A percentile compares a stretch with the other conserved stretches of the same genome.
These are phyloP conservation scores for Beauveria australis DNA, from an alignment of 2,329 filamentous ascomycete genomes.

Conservation along the genomic window DNA sequence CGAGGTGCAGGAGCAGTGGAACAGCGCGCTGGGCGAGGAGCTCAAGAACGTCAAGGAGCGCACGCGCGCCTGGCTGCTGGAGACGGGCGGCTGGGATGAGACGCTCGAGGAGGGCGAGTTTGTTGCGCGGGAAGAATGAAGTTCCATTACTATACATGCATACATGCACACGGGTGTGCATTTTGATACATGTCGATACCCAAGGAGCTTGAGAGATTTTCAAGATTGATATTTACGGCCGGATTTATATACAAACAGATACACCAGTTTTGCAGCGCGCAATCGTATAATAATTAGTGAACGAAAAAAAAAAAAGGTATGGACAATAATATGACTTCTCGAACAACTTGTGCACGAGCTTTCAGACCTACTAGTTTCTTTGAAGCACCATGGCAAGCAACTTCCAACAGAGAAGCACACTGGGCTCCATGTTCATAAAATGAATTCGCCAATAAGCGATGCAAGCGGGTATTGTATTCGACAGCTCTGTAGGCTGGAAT, in stretches of 20 bases:
- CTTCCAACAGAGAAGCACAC: background rate
- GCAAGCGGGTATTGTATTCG: slow-evolving; percentile 3
- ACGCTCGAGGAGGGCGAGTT: slow-evolving; percentile 52
- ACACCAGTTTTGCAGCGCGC: background rate
- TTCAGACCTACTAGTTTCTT: background rate
- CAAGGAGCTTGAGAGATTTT: slow-evolving; percentile 13
- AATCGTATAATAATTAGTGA: background rate
- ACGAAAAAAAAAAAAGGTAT: background rate
- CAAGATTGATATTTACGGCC: slow-evolving; percentile 1
- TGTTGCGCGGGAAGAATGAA: slow-evolving; percentile 28
- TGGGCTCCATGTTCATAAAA: background rate
- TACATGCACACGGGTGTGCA: background rate
- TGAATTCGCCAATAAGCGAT: background rate
- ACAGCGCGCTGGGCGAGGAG: slow-evolving; percentile 71
- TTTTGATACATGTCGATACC: slow-evolving; percentile 21
- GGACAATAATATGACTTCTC: background rate
- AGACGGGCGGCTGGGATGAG: slow-evolving; percentile 85
- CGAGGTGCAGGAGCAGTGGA: slow-evolving; percentile 86
- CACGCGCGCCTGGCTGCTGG: slow-evolving; percentile 64
- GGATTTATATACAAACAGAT: background rate
- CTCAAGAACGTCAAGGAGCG: slow-evolving; percentile 66
- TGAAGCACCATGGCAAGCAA: too few relatives aligned
- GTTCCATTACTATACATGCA: background rate
- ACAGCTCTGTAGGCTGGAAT: background rate
- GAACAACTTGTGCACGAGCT: background rate